Evolutionary conservation across 352 stramenopile species (phyloP).

Genomic region (Phytophthora uliginosa): DNA sequence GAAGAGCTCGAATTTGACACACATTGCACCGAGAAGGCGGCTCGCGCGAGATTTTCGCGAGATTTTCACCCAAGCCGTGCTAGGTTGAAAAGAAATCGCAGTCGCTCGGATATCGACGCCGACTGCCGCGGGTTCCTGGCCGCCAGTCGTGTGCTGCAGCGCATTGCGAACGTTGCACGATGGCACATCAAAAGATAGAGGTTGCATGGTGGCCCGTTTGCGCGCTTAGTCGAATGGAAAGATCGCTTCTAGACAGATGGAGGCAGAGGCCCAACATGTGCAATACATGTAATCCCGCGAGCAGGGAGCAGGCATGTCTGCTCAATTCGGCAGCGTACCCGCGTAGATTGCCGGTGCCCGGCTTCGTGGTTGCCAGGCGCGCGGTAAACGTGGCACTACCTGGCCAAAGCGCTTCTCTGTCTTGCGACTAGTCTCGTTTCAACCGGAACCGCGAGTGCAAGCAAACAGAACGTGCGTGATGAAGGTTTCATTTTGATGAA

Average conservation of each 20-base stretch:
- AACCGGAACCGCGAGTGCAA: neutral
- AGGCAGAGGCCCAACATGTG: neutral
- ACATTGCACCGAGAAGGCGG: neutral
- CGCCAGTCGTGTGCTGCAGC: neutral
- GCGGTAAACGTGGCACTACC: neutral
- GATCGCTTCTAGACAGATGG: slow-evolving; percentile 5
- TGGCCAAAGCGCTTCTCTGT: neutral
- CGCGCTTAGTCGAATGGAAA: slow-evolving; percentile 24
- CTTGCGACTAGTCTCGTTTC: neutral
- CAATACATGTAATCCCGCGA: neutral
- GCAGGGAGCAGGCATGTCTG: neutral
- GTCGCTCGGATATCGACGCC: neutral
- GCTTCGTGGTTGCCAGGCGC: neutral
- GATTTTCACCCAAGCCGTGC: neutral
- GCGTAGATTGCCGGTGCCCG: neutral
- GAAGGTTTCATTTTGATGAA: neutral
- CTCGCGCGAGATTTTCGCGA: neutral
- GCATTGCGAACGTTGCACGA: neutral
- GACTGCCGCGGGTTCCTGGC: neutral
- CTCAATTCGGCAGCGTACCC: neutral
- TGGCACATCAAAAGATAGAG: slow-evolving; percentile 11
- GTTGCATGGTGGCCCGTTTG: slow-evolving; percentile 10
- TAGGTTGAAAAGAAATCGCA: neutral
- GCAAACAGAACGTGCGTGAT: neutral
- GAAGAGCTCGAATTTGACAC: neutral